Evolutionary conservation across 2,329 filamentous ascomycete species (phyloP), one percentile per base, ranked within the genome.

Genomic region (Colletotrichum tamarilloi): DNA sequence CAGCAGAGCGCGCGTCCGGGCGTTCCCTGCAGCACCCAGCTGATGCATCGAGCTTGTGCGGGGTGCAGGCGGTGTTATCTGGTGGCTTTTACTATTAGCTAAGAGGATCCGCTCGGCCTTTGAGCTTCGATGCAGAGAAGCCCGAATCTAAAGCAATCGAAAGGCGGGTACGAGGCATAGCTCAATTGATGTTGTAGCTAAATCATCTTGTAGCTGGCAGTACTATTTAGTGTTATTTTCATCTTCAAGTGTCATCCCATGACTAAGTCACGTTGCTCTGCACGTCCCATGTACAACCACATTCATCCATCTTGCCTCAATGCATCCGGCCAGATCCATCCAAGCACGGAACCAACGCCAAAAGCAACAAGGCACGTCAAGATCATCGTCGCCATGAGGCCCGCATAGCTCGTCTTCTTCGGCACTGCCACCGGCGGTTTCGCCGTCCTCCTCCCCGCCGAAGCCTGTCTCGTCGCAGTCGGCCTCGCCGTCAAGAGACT

Each of bases 251-350:
- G 14, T 19, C 19, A 16, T 46, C 16, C 16, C 19, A n/a, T 46
- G 42, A 49, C 42, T 49, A n/a, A 49, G 42, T 2, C 42, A 49
- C 42, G 1, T 49, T 49, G 2, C 42, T n/a, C 3, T n/a, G 8
- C 42, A 49, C 42, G 4, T 8, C 19, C n/a, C 0, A 49, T 49
- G 16, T n/a, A n/a, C 19, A 59, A 1, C 26, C 49, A n/a, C 32
- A 5, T 19, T 24, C 52, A 73, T 55, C 35, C 38, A 1, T 70
- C 57, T 1, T 55, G 56, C 28, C 62, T 70, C 46, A 72, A 55
- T 24, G 56, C 67, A 14, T 73, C 67, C 1, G 71, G 67, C 67
- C 60, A 73, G 19, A 72, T 71, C 67, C 67, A 71, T 26, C 67
- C 71, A 8, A 73, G 57, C 53, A 73, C 14, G 2, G 59, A 60